Evolutionary conservation across 305 asterid species (phyloP).

Genomic region (Ajuga reptans): DNA sequence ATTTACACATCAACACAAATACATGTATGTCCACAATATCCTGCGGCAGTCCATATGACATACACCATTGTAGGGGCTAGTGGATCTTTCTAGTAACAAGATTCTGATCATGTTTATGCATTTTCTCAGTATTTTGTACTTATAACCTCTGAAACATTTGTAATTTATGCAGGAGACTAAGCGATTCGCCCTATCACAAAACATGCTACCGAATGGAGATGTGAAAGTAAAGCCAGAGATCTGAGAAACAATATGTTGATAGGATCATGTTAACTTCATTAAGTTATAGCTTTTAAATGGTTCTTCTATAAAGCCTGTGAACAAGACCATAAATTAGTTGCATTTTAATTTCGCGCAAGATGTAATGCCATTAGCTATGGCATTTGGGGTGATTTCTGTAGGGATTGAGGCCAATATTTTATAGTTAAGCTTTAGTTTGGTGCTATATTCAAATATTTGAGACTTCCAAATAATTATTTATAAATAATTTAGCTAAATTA

Average conservation of each 20-base stretch:
- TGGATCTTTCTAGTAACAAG: not conserved
- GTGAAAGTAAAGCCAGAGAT: constrained; percentile 55
- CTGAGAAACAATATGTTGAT: constrained; percentile 21
- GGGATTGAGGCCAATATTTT: too few species aligned
- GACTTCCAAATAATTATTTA: too few species aligned
- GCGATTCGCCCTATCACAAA: constrained; percentile 56
- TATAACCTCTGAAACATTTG: constrained; percentile 2
- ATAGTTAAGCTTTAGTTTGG: too few species aligned
- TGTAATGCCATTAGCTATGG: not conserved
- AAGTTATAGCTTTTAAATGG: not conserved
- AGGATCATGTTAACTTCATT: not conserved
- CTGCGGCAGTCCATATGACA: not conserved
- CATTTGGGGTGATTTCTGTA: too few species aligned
- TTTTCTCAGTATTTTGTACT: not conserved
- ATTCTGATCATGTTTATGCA: not conserved
- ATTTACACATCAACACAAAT: not conserved
- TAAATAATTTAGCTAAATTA: too few species aligned
- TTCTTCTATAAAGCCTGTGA: not conserved
- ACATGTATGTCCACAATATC: not conserved
- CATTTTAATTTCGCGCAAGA: not conserved
- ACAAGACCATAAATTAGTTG: not conserved
- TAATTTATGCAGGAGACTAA: constrained; percentile 56
- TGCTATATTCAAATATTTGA: too few species aligned
- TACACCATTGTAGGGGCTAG: not conserved
- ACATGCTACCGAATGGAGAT: constrained; percentile 68